Evolutionary conservation across 495 filamentous ascomycete genomes (phyloP).

Genomic region (Staphylotrichum tortipilum): DNA sequence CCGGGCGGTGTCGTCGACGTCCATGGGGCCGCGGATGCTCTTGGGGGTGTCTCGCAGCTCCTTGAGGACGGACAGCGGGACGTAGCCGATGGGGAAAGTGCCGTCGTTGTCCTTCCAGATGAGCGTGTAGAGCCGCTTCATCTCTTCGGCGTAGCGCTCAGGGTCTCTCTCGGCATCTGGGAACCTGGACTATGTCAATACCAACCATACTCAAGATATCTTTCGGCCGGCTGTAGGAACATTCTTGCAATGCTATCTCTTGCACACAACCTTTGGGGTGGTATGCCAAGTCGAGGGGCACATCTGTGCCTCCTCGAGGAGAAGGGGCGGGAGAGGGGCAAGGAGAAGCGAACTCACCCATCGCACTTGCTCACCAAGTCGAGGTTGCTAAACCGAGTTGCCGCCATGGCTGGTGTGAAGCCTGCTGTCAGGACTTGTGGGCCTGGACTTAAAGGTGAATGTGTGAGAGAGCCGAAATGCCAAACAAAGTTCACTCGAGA

Average conservation of each 20-base stretch:
- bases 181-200: constrained; percentile 45
- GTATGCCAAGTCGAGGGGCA: too few relatives aligned
- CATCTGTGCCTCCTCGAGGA: too few relatives aligned
- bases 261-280: not conserved
- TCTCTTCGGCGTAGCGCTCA: constrained; percentile 37
- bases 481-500: too few relatives aligned
- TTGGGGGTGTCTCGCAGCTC: constrained; percentile 39
- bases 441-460: too few relatives aligned
- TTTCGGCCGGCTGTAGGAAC: too few relatives aligned
- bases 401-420: constrained; percentile 1
- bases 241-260: not conserved
- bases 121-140: constrained; percentile 48
- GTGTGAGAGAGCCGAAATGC: too few relatives aligned
- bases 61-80: constrained; percentile 49
- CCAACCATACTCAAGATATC: too few relatives aligned
- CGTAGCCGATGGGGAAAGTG: constrained; percentile 51
- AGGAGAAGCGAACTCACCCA: constrained; percentile 36
- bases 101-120: constrained; percentile 42
- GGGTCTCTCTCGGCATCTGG: constrained; percentile 55
- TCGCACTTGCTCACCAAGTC: constrained; percentile 49
- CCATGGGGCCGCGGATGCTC: constrained; percentile 45
- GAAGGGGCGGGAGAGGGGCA: not conserved
- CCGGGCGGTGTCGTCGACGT: constrained; percentile 35
- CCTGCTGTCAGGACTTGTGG: too few relatives aligned
- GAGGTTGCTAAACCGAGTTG: constrained; percentile 18